Base-by-base conservation (phyloP, 2,329 filamentous ascomycete genomes). In the Escovopsis sp. region DNA sequence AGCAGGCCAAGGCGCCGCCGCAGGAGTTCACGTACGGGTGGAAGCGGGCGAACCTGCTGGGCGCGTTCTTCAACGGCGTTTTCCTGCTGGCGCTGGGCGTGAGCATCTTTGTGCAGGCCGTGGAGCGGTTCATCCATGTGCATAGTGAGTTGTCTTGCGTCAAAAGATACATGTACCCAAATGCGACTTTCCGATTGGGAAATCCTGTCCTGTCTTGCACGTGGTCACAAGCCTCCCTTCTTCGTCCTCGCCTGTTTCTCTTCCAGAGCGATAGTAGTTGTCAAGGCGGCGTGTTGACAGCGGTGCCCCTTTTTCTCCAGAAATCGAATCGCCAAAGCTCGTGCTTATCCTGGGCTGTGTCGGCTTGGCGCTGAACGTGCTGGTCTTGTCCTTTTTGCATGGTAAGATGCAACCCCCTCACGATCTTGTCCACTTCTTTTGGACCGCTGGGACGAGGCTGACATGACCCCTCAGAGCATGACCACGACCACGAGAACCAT, bases 21-120 rank as follows among this genome's bases (percentile, higher is more conserved):
- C 62, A 68, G 31, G 35, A 45, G 17, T 51, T 48, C 21, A 57
- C 79, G 0, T 86, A 81, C 44, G 80, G 80, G n/a, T 86, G 79
- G 79, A 76, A 81, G 38, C 68, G 81, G 23, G 78, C 79, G 13
- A 69, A 72, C n/a, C 53, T 85, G 1, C 61, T 87, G 0, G 80
- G 80, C 5, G 78, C 79, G 16, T 87, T 87, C 54, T 87, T 86
- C 65, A 87, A 87, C 47, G 80, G 80, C 12, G 74, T 77, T 1
- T 81, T 87, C 39, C 64, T 87, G 1, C 54, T 85, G 13, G 79
- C 77, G 1, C 59, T 87, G 2, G 78, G 78, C 1, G 54, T 85
- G 26, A 83, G 77, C 51, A 81, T 86, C 34, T 67, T 79, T 25
- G 57, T 86, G 3, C 80, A 86, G 48, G 76, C 79, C 0, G 65